phyloP scores from a whole-genome alignment of 2,329 filamentous ascomycete species.

The Xylaria sp. region DNA sequence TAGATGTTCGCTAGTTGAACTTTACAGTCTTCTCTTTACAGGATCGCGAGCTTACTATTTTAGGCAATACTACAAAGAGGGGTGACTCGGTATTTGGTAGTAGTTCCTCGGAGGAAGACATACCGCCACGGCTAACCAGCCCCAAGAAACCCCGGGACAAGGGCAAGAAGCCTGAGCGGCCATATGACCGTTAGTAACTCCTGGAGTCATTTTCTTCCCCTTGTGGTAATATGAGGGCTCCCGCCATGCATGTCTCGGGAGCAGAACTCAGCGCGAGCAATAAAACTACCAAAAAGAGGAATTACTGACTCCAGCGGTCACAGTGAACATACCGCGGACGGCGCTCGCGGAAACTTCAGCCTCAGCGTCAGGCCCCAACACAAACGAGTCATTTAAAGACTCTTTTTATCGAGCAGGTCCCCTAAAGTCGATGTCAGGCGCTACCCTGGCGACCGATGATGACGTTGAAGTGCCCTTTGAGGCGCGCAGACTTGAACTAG shows the following conservation, averaged over 20 bases:
- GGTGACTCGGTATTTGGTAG: not conserved
- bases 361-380: not conserved
- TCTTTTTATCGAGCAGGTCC: conserved; percentile 12
- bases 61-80: conserved; percentile 10
- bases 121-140: not conserved
- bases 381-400: not conserved
- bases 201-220: not conserved
- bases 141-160: not conserved
- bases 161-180: conserved; percentile 11
- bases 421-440: not conserved
- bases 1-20: not conserved
- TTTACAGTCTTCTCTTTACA: not conserved
- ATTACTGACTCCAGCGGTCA: too few relatives aligned
- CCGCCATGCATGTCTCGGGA: too few relatives aligned
- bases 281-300: too few relatives aligned
- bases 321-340: too few relatives aligned
- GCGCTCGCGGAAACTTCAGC: conserved; percentile 2
- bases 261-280: too few relatives aligned
- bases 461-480: not conserved
- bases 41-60: not conserved
- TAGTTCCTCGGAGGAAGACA: not conserved
- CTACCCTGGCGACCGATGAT: not conserved
- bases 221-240: too few relatives aligned
- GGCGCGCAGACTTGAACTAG: not conserved
- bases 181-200: not conserved